Base-by-base conservation (phyloP, 2,329 filamentous ascomycete species). In the Aspergillus sp. region DNA sequence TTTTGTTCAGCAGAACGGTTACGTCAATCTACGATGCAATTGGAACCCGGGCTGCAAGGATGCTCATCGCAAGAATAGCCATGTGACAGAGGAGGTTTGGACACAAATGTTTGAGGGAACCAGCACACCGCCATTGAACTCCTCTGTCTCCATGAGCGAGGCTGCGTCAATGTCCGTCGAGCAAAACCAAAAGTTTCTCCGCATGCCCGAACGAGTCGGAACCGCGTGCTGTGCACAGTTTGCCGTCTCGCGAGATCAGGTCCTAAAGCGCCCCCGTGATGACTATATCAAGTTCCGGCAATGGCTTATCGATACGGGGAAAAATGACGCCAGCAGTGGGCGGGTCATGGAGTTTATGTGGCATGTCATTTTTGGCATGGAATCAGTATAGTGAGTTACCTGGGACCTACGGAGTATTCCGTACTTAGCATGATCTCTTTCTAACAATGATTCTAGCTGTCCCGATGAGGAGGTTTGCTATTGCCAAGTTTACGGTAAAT, bases 221-320 rank as follows among this genome's bases (percentile, higher is more conserved):
- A 74, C 76, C 5, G 71, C 78, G n/a, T 85, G 81, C 58, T 85
- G 81, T 60, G 79, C 80, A 12, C 82, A 85, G 60, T 85, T 85
- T 48, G 82, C 77, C 0, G 75, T 84, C 6, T 77, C 78, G 3
- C 66, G 72, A 6, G 71, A 77, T 6, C 72, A 73, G 37, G 70
- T 85, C 28, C 68, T 57, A 6, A 59, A 64, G 37, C 67, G 78
- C 30, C 70, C 77, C 3, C 61, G 62, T 36, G 67, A 68, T 7
- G 77, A 79, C 46, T 85, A 85, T 50, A 55, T 77, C 11, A 71
- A 70, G 33, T 78, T 76, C 57, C 70, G 80, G 5, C 65, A 81
- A 37, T 85, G 82, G 82, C 50, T 85, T 33, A 56, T 82, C n/a
- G 68, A 72, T 7, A 81, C 80, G 2, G 62, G 72, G 5, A 59